Percentiles rank a stretch among this genome's conserved stretches.
Evolutionary conservation across 148 eudicot species (phyloP).

Genomic region (Silene latifolia): DNA sequence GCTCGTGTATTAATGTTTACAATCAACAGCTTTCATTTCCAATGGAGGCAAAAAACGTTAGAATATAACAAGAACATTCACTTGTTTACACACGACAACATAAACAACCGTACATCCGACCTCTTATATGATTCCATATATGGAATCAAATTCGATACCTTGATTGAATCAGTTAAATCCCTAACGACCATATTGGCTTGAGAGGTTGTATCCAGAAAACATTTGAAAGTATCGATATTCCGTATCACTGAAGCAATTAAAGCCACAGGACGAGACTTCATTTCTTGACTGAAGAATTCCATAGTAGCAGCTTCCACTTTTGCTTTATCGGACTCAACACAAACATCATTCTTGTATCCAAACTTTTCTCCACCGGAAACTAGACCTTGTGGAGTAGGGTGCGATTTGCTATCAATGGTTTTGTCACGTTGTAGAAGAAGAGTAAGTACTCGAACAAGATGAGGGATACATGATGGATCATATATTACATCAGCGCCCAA

Average conservation of each 20-base stretch:
- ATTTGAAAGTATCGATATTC: constrained; percentile 64
- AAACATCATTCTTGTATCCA: background rate
- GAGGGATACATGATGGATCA: constrained; percentile 75
- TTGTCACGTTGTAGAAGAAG: constrained; percentile 37
- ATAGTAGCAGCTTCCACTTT: constrained; percentile 6
- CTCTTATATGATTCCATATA: no score
- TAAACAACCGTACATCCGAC: constrained; percentile 51
- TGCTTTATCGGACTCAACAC: constrained; percentile 7
- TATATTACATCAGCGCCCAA: constrained; percentile 93
- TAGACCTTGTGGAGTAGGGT: background rate
- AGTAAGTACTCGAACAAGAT: constrained; percentile 65
- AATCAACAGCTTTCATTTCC: background rate
- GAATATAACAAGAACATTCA: constrained; percentile 13
- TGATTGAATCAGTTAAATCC: no score
- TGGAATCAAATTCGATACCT: no score
- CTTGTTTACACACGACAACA: constrained; percentile 30
- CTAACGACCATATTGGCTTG: constrained; percentile 42
- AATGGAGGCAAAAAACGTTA: background rate
- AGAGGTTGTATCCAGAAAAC: no score
- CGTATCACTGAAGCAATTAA: constrained; percentile 77
- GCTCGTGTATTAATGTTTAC: background rate
- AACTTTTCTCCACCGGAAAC: background rate
- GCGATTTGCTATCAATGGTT: background rate
- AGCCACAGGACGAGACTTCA: constrained; percentile 50
- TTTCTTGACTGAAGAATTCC: constrained; percentile 20